Evolutionary conservation across 2,329 filamentous ascomycete genomes (phyloP), one percentile per base, ranked within the genome.

Genomic region (Cladobotryum protrusum): DNA sequence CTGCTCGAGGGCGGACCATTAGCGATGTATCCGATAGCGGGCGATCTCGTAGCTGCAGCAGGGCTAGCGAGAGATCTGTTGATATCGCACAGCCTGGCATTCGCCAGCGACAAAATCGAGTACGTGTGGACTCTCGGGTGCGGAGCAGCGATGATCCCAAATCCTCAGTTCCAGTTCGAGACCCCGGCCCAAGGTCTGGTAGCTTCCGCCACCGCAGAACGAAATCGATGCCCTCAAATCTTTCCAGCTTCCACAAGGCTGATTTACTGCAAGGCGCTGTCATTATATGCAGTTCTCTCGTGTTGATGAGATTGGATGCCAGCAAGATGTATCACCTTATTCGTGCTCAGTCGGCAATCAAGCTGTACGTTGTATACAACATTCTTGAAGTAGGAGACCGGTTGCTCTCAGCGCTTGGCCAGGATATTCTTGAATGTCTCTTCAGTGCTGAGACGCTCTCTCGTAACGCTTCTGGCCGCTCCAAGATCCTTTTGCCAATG

Each of bases 251-350:
- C 55, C 88, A 99, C 72, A 99, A 99, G 67, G 93, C 93, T 9
- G 93, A 99, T 67, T 80, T 99, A 12, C 75, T 99, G 3, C 95
- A 95, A 67, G 93, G 93, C 0, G 75, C 89, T 17, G 79, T 99
- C 52, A 92, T 99, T 54, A 79, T 96, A 44, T 83, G 81, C 61
- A 96, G 89, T 62, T 95, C 89, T 59, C 74, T 86, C 46, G 82
- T 92, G 13, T 74, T 99, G 45, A 92, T 96, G 83, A 85, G 82
- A 19, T 85, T 99, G 42, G 95, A 99, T 65, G 93, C 93, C 5
- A 96, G 91, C 63, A 83, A 91, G 46, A 96, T 97, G 89, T 99
- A 99, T 63, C 93, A 99, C 67, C 91, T 91, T 61, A 96, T 99
- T 59, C 86, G 92, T 43, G 93, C 90, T 0, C 93, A 99, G 67